These are phyloP conservation scores for Phytomonas sp. DNA, from an alignment of 208 protist genomes.

Conservation along the genomic window DNA sequence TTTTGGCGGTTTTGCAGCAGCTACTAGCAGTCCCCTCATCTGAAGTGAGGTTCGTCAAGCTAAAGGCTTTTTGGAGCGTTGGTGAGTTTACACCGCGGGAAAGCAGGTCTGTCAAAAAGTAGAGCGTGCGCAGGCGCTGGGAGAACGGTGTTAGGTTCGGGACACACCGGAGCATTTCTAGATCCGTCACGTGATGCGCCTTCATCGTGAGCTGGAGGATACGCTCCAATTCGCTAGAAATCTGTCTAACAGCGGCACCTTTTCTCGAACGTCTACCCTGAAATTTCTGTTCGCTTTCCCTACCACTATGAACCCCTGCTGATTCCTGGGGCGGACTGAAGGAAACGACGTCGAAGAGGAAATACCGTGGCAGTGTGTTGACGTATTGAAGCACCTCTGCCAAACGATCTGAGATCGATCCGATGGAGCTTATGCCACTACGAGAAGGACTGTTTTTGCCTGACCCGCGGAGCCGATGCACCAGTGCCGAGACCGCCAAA, in stretches of 20 bases:
- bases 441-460: conserved; percentile 3
- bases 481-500: conserved; percentile 60
- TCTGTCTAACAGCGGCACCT: neutral
- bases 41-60: neutral
- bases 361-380: conserved; percentile 45
- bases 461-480: conserved; percentile 56
- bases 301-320: neutral
- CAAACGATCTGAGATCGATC: conserved; percentile 2
- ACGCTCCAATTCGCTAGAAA: neutral
- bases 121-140: conserved; percentile 63
- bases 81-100: conserved; percentile 26
- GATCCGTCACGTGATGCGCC: neutral
- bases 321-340: conserved; percentile 22
- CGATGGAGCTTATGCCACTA: conserved; percentile 16
- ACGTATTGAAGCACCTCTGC: conserved; percentile 59
- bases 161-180: conserved; percentile 58
- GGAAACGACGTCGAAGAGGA: conserved; percentile 75
- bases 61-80: conserved; percentile 29
- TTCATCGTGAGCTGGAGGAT: neutral
- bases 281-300: neutral
- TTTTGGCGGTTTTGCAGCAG: neutral
- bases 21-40: conserved; percentile 8
- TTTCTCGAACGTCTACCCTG: neutral
- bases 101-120: conserved; percentile 62
- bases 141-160: conserved; percentile 80